Evolutionary conservation across 352 stramenopile genomes (phyloP), one percentile per base, ranked within the genome.

Genomic region (Pythium dissotocum): DNA sequence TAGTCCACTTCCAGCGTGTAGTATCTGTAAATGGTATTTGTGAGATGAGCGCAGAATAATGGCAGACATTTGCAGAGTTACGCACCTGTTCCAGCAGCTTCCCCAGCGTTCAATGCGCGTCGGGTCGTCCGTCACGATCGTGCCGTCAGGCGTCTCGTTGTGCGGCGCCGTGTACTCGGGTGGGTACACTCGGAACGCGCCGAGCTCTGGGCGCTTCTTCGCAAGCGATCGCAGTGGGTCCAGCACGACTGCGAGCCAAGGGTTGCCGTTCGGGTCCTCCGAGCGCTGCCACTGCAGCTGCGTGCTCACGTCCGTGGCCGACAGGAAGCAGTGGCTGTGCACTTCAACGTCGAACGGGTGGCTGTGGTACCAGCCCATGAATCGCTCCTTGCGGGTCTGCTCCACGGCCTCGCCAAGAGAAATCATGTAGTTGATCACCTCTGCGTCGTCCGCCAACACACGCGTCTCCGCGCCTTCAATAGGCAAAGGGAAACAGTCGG

Each of bases 351-450:
- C 98, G 71, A 99, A 99, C 6, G 98, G 98, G 69, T 99, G 98
- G 68, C 91, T 98, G 77, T 99, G 98, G 83, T 99, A 99, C 98
- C 98, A 99, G 61, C 97, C 98, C 93, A 99, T 99, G 71, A 99
- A 99, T 61, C 97, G 96, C 74, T 99, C 97, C 59, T 98, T 97
- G 46, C 96, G 89, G 2, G 95, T 98, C 65, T 86, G 73, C 76
- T 99, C 97, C 36, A 99, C 77, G 6, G 87, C 88, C 75, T 99
- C 97, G 5, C 93, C 93, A 2, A 99, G 83, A 33, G 95, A 94
- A 76, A 99, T 99, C 97, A 99, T 99, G 78, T 99, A 99, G 80
- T 99, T 99, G 66, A 99, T 98, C 5, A 99, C 97, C 71, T 98
- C 88, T 16, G 93, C 77, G 70, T 99, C 97, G 70, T 99, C 98